Evolutionary conservation across 257 asterid species (phyloP), one percentile per base, ranked within the genome.

Genomic region (Solanum sitiens): DNA sequence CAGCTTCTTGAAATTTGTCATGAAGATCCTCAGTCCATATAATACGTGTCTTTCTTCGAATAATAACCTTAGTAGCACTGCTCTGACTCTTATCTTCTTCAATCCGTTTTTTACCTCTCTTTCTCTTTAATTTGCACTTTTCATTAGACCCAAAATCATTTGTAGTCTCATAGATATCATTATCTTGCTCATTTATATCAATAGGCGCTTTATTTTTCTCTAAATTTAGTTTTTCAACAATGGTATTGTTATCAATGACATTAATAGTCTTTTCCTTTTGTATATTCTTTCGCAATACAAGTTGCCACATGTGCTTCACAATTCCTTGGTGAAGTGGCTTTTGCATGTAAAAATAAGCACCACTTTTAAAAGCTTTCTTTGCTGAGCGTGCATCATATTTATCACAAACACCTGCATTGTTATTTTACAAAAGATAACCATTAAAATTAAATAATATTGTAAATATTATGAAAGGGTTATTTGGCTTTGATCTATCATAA

Each of bases 21-120:
- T 90, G 92, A n/a, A 90, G 88, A 14, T 87, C 89, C 9, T 1
- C 8, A 4, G 87, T 88, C 89, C 91, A 90, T 53, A 84, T 77
- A 0, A 85, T 82, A 32, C n/a, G 14, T 13, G 25, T 7, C 32
- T 56, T 56, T 9, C 33, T 27, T 27, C 5, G 14, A 44, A 9
- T 33, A 56, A 30, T 35, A 9, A 33, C 45, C 21, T 11, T 7
- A 44, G 2, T 5, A 18, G 18, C 33, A 25, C 5, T 27, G 3
- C 8, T 79, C 0, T 13, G 65, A 5, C 21, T 25, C 33, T 67
- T 32, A 25, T 5, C 8, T 5, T 25, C 73, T 23, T 61, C 25
- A 23, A 8, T 7, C 30, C 0, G 0, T 59, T 59, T 59, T 59
- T 2, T 20, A 59, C 13, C 25, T 59, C 5, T 59, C 27, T 20